Percentiles rank a stretch among this genome's conserved stretches.
phyloP scores from a whole-genome alignment of 768 basidiomycete species.

The Tremella yokohamensis region DNA sequence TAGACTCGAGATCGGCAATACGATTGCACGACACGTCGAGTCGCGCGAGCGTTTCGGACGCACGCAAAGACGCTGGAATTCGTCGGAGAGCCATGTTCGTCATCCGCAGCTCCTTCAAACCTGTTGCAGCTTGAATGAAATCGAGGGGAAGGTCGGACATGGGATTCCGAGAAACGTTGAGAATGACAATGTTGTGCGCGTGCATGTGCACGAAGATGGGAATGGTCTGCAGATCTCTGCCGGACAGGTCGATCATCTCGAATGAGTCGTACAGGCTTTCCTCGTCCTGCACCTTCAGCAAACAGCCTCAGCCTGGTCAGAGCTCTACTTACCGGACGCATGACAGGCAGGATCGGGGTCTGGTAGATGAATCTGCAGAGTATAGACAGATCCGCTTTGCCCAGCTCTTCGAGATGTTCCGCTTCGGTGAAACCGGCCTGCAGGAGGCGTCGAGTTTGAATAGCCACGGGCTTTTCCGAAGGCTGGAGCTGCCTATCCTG shows the following conservation, averaged over 20 bases:
- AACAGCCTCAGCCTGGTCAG: no score
- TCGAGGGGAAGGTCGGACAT: slow-evolving; percentile 95
- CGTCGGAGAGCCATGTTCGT: slow-evolving; percentile 92
- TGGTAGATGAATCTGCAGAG: slow-evolving; percentile 88
- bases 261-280: slow-evolving; percentile 68
- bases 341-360: slow-evolving; percentile 50
- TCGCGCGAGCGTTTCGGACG: slow-evolving; percentile 67
- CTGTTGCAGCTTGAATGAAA: slow-evolving; percentile 83
- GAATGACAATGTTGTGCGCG: slow-evolving; percentile 74
- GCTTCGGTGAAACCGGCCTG: slow-evolving; percentile 78
- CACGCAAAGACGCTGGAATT: slow-evolving; percentile 77
- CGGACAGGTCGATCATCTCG: slow-evolving; percentile 76
- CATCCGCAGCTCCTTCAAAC: slow-evolving; percentile 77
- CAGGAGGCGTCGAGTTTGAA: slow-evolving; percentile 74
- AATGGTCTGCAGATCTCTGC: slow-evolving; percentile 75
- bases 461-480: slow-evolving; percentile 77
- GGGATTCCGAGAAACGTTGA: slow-evolving; percentile 88
- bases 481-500: slow-evolving; percentile 74
- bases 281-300: slow-evolving; percentile 59
- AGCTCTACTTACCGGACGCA: slow-evolving; percentile 47
- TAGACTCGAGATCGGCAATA: slow-evolving; percentile 81
- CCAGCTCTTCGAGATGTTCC: slow-evolving; percentile 74
- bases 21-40: slow-evolving; percentile 90
- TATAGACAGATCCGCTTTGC: slow-evolving; percentile 74
- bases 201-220: slow-evolving; percentile 80